Base-by-base conservation (phyloP, 2,329 filamentous ascomycete genomes). In the Chrysoporthe austroafricana region DNA sequence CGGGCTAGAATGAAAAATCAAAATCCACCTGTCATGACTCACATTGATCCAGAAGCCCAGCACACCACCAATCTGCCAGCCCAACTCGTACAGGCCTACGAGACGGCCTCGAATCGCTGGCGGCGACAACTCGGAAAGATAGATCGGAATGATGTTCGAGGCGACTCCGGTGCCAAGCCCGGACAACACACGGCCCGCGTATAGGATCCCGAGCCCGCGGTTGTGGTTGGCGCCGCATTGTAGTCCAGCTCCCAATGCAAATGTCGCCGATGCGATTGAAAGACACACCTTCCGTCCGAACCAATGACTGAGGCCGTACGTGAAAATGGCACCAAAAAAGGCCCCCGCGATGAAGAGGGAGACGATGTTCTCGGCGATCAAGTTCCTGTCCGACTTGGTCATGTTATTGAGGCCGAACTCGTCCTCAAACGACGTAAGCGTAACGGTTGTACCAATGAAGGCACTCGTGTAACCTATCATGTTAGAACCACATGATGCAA, bases 361-460 rank as follows among this genome's bases (percentile, higher is more conserved):
- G 60, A 74, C 73, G 72, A 83, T 80, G 87, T 73, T 68, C 0
- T 76, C 65, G 4, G 74, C 77, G 79, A 89, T 85, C 2, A 78
- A 73, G 2, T 77, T 80, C 73, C 93, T 90, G 14, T 81, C 73
- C 13, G 61, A 26, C 48, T 36, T 8, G 46, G 18, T 63, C 61
- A 63, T 39, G 5, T 9, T 13, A 3, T 78, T 78, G 69, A 91
- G 86, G 1, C 79, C 76, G 76, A 95, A 95, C 75, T 94, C 92
- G 1, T 82, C 74, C 54, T 81, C 82, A 78, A 94, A 94, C 0
- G 91, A 91, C 0, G 85, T 82, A 46, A 94, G 82, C 1, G 90
- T 87, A 44, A 94, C 80, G 1, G 91, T 94, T 0, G 90, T 92
- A 68, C 91, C 91, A 72, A 94, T 94, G 78, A 94, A 94, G 71